Evolutionary conservation across 352 stramenopile genomes (phyloP), one percentile per base, ranked within the genome.

Genomic region (Phytophthora vignae): DNA sequence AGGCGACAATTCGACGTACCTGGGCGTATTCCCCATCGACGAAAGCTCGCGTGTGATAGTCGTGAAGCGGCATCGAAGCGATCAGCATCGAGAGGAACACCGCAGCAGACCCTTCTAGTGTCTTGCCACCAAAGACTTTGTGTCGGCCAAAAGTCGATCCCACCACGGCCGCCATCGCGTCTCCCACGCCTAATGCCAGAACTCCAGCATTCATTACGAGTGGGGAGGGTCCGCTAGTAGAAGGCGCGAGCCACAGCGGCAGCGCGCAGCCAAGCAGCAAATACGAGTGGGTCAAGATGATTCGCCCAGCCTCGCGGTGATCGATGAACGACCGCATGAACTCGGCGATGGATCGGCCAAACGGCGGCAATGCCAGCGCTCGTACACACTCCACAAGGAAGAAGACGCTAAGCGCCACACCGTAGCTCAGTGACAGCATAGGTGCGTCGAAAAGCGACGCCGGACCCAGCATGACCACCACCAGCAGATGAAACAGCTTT

Each of bases 251-350:
- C 86, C 86, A 94, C 21, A 90, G 60, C 3, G 86, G 86, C n/a
- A 94, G 42, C 14, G 87, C 87, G 66, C 87, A 94, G 3, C 87
- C 84, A 1, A 94, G 69, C 11, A 94, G 75, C 50, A 94, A 42
- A 58, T 94, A 94, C 42, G 82, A 87, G 63, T 92, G 87, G 14
- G 83, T 92, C 40, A 94, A 48, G 25, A 92, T 83, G 22, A 89
- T 67, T 17, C 81, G 79, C 7, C 87, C 87, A 8, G 68, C 83
- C 31, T 94, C 87, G 10, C 87, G 82, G 40, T 87, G 69, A 70
- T 94, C 87, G 68, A 94, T 85, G 60, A 91, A 94, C 15, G 74
- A 61, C 50, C 74, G 66, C 69, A 94, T 87, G 59, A 90, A 94
- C 4, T 61, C 21, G 1, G 81, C 81, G 29, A 94, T 85, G 1